Percentiles rank a stretch among this genome's conserved stretches.
Evolutionary conservation across 2,329 filamentous ascomycete species (phyloP).

Genomic region (Ophiostoma australiae): DNA sequence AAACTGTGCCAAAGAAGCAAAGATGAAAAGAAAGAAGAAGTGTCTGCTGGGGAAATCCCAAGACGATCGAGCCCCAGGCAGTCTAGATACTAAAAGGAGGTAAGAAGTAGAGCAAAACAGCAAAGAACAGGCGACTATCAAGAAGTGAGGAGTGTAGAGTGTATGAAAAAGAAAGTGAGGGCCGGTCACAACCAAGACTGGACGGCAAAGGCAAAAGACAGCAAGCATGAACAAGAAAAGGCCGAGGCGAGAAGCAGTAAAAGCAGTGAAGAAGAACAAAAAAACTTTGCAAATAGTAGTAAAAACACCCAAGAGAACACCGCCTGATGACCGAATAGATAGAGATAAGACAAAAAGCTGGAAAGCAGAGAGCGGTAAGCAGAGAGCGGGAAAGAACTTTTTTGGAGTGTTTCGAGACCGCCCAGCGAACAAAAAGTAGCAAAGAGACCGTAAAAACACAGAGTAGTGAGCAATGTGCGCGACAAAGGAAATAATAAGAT

Average conservation of each 20-base stretch:
- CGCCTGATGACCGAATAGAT: constrained; percentile 22
- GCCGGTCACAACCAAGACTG: not conserved
- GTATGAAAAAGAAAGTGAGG: not conserved
- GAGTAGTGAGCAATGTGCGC: not conserved
- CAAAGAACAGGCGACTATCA: not conserved
- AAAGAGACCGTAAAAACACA: not conserved
- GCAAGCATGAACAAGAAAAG: constrained; percentile 5
- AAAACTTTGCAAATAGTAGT: constrained; percentile 8
- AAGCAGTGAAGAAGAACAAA: not conserved
- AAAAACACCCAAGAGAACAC: constrained; percentile 19
- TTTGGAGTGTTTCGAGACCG: constrained; percentile 16
- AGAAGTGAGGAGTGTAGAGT: not conserved
- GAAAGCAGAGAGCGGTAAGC: not conserved
- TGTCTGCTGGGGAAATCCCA: constrained; percentile 5
- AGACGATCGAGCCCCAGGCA: not conserved
- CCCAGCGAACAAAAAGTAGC: constrained; percentile 12
- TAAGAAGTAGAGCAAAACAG: constrained; percentile 11
- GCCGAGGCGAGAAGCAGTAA: not conserved
- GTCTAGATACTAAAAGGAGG: constrained; percentile 7
- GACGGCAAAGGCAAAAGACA: not conserved
- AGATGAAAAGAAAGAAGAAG: not conserved
- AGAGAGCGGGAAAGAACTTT: constrained; percentile 20
- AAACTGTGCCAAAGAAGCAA: constrained; percentile 5
- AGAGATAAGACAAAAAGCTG: constrained; percentile 17
- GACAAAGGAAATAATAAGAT: constrained; percentile 20